These are phyloP conservation scores for Poterioochromonas sp. DNA, from an alignment of 352 stramenopile species.

Conservation along the genomic window DNA sequence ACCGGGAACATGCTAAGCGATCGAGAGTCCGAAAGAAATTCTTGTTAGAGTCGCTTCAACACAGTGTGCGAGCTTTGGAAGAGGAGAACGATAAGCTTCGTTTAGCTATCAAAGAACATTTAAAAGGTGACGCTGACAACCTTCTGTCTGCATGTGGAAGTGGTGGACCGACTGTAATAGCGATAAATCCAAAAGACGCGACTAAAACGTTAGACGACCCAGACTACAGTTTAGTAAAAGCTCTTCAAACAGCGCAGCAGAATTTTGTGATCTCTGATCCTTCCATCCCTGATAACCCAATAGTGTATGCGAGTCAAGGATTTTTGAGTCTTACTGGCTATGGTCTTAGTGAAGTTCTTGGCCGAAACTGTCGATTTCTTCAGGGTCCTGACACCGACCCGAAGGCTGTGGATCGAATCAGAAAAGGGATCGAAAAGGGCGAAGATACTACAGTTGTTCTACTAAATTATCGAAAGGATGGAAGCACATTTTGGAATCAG, in stretches of 20 bases:
- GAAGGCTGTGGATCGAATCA: constrained; percentile 50
- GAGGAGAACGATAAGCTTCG: constrained; percentile 72
- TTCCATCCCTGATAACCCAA: constrained; percentile 60
- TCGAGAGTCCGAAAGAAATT: constrained; percentile 76
- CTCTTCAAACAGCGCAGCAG: constrained; percentile 60
- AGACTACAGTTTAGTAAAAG: constrained; percentile 64
- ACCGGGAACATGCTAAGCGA: constrained; percentile 71
- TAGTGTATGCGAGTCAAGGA: constrained; percentile 53
- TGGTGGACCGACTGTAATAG: constrained; percentile 35
- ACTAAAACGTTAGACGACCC: constrained; percentile 56
- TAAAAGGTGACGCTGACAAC: constrained; percentile 51
- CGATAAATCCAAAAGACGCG: constrained; percentile 29
- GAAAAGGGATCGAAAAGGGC: constrained; percentile 47
- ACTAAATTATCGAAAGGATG: constrained; percentile 55
- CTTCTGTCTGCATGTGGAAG: constrained; percentile 42
- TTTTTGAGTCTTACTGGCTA: constrained; percentile 60
- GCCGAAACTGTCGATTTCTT: constrained; percentile 63
- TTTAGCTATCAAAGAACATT: constrained; percentile 54
- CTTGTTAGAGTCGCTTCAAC: constrained; percentile 66
- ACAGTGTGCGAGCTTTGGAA: constrained; percentile 59
- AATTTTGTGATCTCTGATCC: constrained; percentile 69
- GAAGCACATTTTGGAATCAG: constrained; percentile 59
- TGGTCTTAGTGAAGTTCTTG: constrained; percentile 53
- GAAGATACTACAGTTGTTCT: constrained; percentile 52
- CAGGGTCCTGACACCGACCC: constrained; percentile 56